phyloP scores from a whole-genome alignment of 306 rosid species.

The Fragaria ananassa region DNA sequence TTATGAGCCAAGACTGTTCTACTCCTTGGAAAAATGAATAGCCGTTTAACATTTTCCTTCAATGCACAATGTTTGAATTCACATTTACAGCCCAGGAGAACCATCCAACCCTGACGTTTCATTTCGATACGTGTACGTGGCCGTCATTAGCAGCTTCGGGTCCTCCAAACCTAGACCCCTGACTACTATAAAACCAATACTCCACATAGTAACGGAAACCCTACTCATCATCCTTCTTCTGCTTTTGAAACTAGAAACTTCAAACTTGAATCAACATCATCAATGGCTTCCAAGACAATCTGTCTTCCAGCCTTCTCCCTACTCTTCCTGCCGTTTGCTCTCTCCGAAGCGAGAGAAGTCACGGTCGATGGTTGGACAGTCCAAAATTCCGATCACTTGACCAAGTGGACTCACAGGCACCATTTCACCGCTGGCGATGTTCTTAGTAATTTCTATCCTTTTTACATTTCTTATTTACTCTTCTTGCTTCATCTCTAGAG shows the following conservation, averaged over 20 bases:
- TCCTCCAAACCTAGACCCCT: neutral
- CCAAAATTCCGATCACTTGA: neutral
- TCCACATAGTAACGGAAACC: neutral
- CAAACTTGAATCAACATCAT: neutral
- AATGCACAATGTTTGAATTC: neutral
- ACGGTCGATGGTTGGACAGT: neutral
- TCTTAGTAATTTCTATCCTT: neutral
- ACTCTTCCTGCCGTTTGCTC: neutral
- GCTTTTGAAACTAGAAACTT: neutral
- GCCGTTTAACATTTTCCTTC: neutral
- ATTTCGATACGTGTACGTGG: neutral
- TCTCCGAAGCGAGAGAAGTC: neutral
- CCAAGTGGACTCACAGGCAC: slow-evolving; percentile 3
- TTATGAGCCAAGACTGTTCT: neutral
- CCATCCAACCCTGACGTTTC: neutral
- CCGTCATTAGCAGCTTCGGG: neutral
- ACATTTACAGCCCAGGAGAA: neutral
- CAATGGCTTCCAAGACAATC: slow-evolving; percentile 3
- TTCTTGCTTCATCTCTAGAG: neutral
- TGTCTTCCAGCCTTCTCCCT: neutral
- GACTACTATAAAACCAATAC: neutral
- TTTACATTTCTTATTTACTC: neutral
- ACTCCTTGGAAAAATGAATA: slow-evolving; percentile 6
- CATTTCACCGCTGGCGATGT: neutral
- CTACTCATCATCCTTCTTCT: neutral